Evolutionary conservation across 352 stramenopile species (phyloP), one percentile per base, ranked within the genome.

Genomic region (Phytophthora vignae): DNA sequence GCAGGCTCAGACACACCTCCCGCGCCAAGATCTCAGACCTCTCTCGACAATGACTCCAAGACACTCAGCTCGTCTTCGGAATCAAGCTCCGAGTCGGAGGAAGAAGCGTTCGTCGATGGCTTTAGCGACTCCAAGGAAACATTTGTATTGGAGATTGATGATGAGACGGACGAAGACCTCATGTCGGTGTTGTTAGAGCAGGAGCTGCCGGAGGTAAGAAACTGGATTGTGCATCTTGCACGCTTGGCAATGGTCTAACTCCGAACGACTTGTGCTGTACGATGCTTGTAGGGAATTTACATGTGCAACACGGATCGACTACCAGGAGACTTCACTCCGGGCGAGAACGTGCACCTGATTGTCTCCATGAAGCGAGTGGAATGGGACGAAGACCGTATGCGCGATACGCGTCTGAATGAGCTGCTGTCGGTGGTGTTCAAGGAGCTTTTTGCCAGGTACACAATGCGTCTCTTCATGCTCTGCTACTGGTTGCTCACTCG

Each of bases 121-220:
- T 91, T 90, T 58, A 93, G 89, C 50, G 89, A 96, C 67, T 92
- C 85, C 15, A 94, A 93, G 55, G 77, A 94, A 42, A 94, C 91
- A 15, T 97, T 97, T 71, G 89, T 97, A 5, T 70, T 97, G 22
- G 90, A 98, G 61, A 96, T 98, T 40, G 93, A 98, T 58, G 93
- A 98, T 63, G 93, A 98, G 76, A 97, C 91, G 0, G 92, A 98
- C 57, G 93, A 98, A 84, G 92, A 98, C 60, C 68, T 96, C 5
- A 96, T 98, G 90, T 96, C 93, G 3, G 92, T 96, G 3, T 60
- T 98, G 7, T 79, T 98, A 7, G 90, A 97, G 65, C 90, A 97
- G 55, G 87, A 93, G 53, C 68, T 96, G 4, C 87, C 90, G 9
- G 90, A 94, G 76, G 85, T 90, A 58, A 48, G 27, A n/a, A 46